A percentile compares a stretch with the other conserved stretches of the same genome.
These are phyloP conservation scores for Ophiostoma quercus DNA, from an alignment of 2,329 filamentous ascomycete genomes.

Conservation along the genomic window DNA sequence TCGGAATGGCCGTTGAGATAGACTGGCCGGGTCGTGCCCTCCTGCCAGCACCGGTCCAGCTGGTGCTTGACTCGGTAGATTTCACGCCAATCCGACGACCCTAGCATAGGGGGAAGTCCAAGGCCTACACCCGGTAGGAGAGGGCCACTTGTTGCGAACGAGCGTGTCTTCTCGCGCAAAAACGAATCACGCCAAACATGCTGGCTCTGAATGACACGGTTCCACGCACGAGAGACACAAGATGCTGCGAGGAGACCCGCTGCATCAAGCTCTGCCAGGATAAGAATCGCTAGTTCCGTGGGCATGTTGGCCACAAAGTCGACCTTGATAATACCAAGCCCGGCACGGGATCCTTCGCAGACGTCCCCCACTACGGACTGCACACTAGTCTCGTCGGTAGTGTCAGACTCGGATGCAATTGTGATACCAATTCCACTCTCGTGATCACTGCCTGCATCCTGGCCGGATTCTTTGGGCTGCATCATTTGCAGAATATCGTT, in stretches of 20 bases:
- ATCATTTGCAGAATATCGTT: constrained; percentile 25
- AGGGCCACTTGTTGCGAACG: constrained; percentile 53
- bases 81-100: constrained; percentile 74
- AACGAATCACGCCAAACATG: constrained; percentile 62
- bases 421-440: constrained; percentile 62
- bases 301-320: constrained; percentile 56
- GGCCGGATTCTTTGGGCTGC: constrained; percentile 26
- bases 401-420: constrained; percentile 41
- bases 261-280: constrained; percentile 54
- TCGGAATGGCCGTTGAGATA: constrained; percentile 92
- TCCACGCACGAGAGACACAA: constrained; percentile 50
- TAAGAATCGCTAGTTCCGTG: constrained; percentile 53
- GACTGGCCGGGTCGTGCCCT: constrained; percentile 70
- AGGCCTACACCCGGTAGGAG: constrained; percentile 50
- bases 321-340: constrained; percentile 45
- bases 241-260: constrained; percentile 45
- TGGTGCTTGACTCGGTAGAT: constrained; percentile 74
- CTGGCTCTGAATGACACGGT: constrained; percentile 44
- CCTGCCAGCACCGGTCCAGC: constrained; percentile 73
- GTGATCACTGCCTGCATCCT: constrained; percentile 50
- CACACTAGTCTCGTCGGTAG: constrained; percentile 31
- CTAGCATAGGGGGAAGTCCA: constrained; percentile 51
- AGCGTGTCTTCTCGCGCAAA: constrained; percentile 54
- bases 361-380: constrained; percentile 25
- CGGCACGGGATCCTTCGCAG: constrained; percentile 29